Conservation (phyloP, 768 basidiomycete species). For the Phanerochaete sordida region DNA sequence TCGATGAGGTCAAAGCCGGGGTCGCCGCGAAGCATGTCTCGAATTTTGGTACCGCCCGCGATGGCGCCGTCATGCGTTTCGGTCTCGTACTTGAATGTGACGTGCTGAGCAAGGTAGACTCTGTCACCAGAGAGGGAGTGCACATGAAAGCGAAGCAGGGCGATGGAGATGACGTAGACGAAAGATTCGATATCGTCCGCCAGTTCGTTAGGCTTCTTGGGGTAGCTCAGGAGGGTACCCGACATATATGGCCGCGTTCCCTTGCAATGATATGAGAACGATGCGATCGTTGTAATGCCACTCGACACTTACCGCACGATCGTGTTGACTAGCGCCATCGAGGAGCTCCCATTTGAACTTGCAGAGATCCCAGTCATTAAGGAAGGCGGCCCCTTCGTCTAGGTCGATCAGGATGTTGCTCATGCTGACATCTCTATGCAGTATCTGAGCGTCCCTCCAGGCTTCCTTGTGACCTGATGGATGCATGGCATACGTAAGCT, state of each 20-base stretch:
- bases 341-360: neutral
- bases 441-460: neutral
- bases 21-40: neutral
- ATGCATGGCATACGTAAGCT: neutral
- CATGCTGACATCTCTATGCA: neutral
- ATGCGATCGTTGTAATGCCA: too few relatives aligned
- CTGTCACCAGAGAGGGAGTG: neutral
- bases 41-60: neutral
- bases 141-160: neutral
- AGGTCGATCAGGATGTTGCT: neutral
- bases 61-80: neutral
- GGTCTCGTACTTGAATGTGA: neutral
- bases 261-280: too few relatives aligned
- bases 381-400: neutral
- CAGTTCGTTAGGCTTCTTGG: slow-evolving; percentile 4
- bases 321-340: too few relatives aligned
- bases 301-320: too few relatives aligned
- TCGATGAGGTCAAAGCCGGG: neutral
- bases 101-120: neutral
- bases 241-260: slow-evolving; percentile 3
- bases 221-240: neutral
- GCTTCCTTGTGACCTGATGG: neutral
- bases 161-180: neutral
- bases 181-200: slow-evolving; percentile 7
- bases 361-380: neutral